Evolutionary conservation across 331 rosid species (phyloP), one percentile per base, ranked within the genome.

Genomic region (Malus hybrid): DNA sequence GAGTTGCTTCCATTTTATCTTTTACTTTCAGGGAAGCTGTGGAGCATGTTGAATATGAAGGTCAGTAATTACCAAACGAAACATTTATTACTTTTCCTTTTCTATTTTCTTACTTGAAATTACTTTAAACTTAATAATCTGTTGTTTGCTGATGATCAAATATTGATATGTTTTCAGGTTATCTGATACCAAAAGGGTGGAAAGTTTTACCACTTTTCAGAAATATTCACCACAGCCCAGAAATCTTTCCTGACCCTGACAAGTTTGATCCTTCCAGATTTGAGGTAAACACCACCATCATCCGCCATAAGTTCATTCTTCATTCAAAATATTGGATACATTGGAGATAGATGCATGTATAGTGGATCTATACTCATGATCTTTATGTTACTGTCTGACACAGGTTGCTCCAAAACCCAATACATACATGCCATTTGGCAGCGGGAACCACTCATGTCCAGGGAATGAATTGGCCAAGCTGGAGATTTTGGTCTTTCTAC

Each of bases 101-200:
- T 39, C 46, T 13, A 20, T 55, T 70, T 61, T 32, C 3, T 19
- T 69, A 3, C 29, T 50, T 28, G 18, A 76, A 10, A 8, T 24
- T 5, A 39, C 3, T 54, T 57, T 24, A 59, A 61, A 61, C 19
- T 61, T 28, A 61, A 27, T 36, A 61, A 13, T 28, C 34, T 61
- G 19, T 61, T 62, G 28, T 18, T 19, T 5, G 15, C 84, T 87
- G 71, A 76, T 87, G 71, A 76, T 34, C 80, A 63, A 18, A 28
- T 39, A 5, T 50, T 65, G 65, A n/a, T 10, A 20, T 9, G 5
- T 7, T 3, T 74, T 48, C 78, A 93, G 98, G 96, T 22, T 86
- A 87, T 76, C 93, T 93, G 32, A 90, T 93, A 67, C 97, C 97
- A 36, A 93, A 90, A 76, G 96, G 97, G 68, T 93, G 97, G 97